Percentiles rank a stretch among this genome's conserved stretches.
Conservation (phyloP, 2,329 filamentous ascomycete genomes). For the Cercospora sp. region DNA sequence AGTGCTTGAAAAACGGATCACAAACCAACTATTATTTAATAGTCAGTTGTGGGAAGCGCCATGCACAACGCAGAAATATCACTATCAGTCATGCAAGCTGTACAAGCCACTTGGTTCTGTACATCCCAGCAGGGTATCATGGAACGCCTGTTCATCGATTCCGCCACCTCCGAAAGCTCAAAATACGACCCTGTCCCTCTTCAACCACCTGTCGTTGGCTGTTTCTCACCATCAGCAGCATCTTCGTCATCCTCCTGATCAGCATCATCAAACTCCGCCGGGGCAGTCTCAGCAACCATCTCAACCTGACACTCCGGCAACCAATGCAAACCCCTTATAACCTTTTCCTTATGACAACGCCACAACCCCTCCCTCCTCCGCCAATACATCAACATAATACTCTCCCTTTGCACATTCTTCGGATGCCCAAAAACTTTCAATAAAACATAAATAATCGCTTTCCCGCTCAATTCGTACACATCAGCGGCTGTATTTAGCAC, state of each 20-base stretch:
- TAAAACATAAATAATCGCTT: conserved; percentile 17
- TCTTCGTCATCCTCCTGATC: neutral
- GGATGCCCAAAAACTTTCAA: conserved; percentile 18
- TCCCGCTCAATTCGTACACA: conserved; percentile 20
- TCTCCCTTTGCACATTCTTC: conserved; percentile 21
- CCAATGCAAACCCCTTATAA: conserved; percentile 23
- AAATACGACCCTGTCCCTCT: neutral
- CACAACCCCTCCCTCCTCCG: conserved; percentile 12
- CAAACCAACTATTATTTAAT: too few relatives aligned
- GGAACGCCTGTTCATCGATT: neutral
- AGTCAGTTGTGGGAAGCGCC: neutral
- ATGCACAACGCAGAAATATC: too few relatives aligned
- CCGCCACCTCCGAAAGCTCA: neutral
- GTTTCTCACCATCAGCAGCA: neutral
- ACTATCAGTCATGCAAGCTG: neutral
- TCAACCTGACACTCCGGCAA: conserved; percentile 9
- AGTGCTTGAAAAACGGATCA: too few relatives aligned
- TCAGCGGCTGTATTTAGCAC: conserved; percentile 16
- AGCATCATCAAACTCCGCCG: neutral
- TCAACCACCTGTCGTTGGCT: neutral
- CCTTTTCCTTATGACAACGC: conserved; percentile 20
- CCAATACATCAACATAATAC: conserved; percentile 22
- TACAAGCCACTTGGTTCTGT: neutral
- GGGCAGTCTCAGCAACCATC: neutral
- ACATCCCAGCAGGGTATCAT: neutral